Evolutionary conservation across 2,329 filamentous ascomycete species (phyloP), one percentile per base, ranked within the genome.

Genomic region (Ceratocystis eucalypticola): DNA sequence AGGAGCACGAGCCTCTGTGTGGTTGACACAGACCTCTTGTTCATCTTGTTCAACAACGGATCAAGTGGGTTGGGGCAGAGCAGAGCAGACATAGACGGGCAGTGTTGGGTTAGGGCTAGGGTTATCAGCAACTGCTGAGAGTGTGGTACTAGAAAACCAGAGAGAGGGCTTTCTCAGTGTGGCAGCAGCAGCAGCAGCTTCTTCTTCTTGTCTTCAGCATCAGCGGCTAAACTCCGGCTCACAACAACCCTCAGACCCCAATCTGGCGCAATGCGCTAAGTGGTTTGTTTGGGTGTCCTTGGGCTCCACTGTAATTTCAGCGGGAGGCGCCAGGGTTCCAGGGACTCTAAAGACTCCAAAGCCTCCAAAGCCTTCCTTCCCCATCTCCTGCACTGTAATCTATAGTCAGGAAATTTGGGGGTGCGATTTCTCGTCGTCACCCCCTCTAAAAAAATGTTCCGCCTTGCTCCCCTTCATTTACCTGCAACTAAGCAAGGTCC

Each of bases 251-350:
- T 50, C 48, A 25, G 48, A 50, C 48, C 48, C 48, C 48, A 50
- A 22, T 50, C 22, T 44, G 61, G 37, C 61, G n/a, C 61, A 45
- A 20, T 44, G 10, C 41, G 25, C 37, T 63, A 15, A 25, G 46
- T 50, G 46, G 45, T 48, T 48, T 48, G 45, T 6, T 6, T 48
- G n/a, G n/a, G 45, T 48, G 12, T 48, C 30, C 53, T 28, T 57
- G n/a, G 53, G 30, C 53, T 28, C 53, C 53, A 57, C 53, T 57
- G 53, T 57, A 57, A 57, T 57, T 57, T 57, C 28, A 57, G 48
- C 46, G 20, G 17, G 46, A 22, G 48, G 48, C 48, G n/a, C 12
- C 12, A 50, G 46, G 46, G 17, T 48, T 48, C 22, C 12, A 50
- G 48, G 46, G 48, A 12, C n/a, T 50, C 7, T 15, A 22, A 25